These are phyloP conservation scores for Sphagnum tenellum DNA, from an alignment of 225 moss, liverwort and hornwort genomes.

Conservation along the genomic window DNA sequence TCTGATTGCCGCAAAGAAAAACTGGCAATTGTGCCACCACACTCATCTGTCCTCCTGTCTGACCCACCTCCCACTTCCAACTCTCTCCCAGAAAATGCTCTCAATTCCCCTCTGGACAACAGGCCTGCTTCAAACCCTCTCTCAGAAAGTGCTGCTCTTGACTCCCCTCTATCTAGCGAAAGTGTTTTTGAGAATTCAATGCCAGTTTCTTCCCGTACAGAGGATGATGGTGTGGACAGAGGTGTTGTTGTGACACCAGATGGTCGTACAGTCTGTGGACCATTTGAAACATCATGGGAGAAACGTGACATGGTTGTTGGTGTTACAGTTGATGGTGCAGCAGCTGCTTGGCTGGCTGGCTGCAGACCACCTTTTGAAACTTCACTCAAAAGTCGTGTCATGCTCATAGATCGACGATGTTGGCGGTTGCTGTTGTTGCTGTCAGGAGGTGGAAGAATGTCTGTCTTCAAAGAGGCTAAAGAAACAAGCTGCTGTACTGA, in stretches of 20 bases:
- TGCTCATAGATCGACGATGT: too few species aligned
- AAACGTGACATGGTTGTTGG: conserved; percentile 1
- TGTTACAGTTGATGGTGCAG: conserved; percentile 1
- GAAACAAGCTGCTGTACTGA: conserved; percentile 3
- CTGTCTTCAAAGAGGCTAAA: background rate
- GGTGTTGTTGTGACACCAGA: conserved; percentile 3
- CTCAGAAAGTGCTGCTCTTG: conserved; percentile 11
- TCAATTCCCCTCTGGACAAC: too few species aligned
- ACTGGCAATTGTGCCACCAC: too few species aligned
- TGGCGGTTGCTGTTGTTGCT: too few species aligned
- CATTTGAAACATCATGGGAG: conserved; percentile 9
- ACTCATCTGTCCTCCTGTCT: conserved; percentile 2
- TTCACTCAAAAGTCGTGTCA: background rate
- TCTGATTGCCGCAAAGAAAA: conserved; percentile 9
- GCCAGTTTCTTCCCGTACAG: conserved; percentile 9
- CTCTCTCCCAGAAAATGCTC: too few species aligned
- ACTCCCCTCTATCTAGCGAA: conserved; percentile 18
- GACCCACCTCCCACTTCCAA: too few species aligned
- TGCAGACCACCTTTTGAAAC: conserved; percentile 1
- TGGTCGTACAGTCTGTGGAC: conserved; percentile 2
- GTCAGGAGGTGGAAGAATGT: too few species aligned
- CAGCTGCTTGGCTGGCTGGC: conserved; percentile 4
- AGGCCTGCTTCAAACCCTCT: conserved; percentile 8
- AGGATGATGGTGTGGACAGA: conserved; percentile 14
- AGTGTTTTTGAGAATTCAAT: conserved; percentile 6